Evolutionary conservation across 2,329 filamentous ascomycete genomes (phyloP).

Genomic region (Trichophyton mentagrophytes): DNA sequence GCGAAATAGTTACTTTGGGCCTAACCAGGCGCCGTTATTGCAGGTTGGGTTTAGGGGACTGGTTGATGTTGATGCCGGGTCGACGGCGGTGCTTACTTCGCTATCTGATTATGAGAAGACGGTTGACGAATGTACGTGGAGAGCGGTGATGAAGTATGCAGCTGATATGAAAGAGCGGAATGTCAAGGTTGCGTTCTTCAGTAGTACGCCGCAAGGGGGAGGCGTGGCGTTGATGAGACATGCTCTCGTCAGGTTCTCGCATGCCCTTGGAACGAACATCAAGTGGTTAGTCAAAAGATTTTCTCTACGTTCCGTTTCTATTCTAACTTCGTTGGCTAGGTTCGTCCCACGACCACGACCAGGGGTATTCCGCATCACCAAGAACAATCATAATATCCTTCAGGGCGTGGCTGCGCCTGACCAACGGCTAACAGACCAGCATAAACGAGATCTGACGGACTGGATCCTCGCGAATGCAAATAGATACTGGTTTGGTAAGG

Average conservation of each 20-base stretch:
- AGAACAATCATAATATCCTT: constrained; percentile 79
- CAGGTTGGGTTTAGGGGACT: constrained; percentile 52
- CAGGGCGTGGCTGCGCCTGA: constrained; percentile 59
- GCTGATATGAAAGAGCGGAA: constrained; percentile 50
- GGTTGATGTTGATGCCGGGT: constrained; percentile 58
- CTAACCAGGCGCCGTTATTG: constrained; percentile 55
- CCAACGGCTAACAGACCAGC: constrained; percentile 50
- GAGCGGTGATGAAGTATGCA: constrained; percentile 50
- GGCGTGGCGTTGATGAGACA: constrained; percentile 74
- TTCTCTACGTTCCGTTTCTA: too few species aligned
- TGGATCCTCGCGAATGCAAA: constrained; percentile 65
- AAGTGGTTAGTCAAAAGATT: constrained; percentile 48
- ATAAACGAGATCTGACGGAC: constrained; percentile 50
- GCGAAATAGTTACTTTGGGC: constrained; percentile 51
- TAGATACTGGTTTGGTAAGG: constrained; percentile 58
- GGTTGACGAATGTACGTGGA: constrained; percentile 51
- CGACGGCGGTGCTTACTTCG: constrained; percentile 48
- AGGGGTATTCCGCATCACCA: constrained; percentile 69
- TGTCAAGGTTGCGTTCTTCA: constrained; percentile 64
- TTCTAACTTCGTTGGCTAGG: constrained; percentile 22
- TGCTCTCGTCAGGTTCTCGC: constrained; percentile 59
- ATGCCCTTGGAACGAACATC: constrained; percentile 53
- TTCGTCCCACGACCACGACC: constrained; percentile 67
- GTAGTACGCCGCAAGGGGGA: constrained; percentile 67
- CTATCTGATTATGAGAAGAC: constrained; percentile 48